Evolutionary conservation across 208 protist species (phyloP).

Genomic region (Leptomonas pyrrhocoris): DNA sequence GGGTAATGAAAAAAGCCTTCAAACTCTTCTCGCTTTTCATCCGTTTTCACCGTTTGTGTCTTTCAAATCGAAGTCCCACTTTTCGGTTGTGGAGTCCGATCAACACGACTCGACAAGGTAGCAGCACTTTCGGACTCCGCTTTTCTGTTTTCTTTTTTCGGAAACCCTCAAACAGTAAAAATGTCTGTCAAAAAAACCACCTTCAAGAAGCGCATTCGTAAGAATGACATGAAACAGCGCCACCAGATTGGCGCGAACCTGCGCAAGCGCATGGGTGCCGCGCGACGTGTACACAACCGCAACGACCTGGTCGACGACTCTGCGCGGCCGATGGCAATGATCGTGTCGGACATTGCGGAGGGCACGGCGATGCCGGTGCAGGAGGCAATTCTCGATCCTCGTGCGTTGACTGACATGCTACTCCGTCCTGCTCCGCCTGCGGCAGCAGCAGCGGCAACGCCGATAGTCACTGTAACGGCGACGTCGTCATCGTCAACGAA

Average conservation of each 20-base stretch:
- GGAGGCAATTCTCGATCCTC: slow-evolving; percentile 66
- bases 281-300: slow-evolving; percentile 58
- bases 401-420: slow-evolving; percentile 78
- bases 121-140: not conserved
- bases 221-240: slow-evolving; percentile 77
- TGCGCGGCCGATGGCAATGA: slow-evolving; percentile 60
- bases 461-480: not conserved
- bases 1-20: too few relatives aligned
- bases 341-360: slow-evolving; percentile 64
- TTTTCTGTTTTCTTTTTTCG: not conserved
- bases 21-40: too few relatives aligned
- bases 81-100: too few relatives aligned
- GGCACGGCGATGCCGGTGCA: slow-evolving; percentile 65
- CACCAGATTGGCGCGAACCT: slow-evolving; percentile 55
- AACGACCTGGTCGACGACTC: slow-evolving; percentile 67
- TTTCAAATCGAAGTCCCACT: too few relatives aligned
- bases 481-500: not conserved
- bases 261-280: slow-evolving; percentile 66
- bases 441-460: not conserved
- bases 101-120: too few relatives aligned
- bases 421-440: slow-evolving; percentile 23
- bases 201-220: slow-evolving; percentile 81
- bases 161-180: not conserved
- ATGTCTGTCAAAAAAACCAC: slow-evolving; percentile 61
- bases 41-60: too few relatives aligned